Base-by-base conservation (phyloP, 2,329 filamentous ascomycete species). In the Aspergillus intermedius region DNA sequence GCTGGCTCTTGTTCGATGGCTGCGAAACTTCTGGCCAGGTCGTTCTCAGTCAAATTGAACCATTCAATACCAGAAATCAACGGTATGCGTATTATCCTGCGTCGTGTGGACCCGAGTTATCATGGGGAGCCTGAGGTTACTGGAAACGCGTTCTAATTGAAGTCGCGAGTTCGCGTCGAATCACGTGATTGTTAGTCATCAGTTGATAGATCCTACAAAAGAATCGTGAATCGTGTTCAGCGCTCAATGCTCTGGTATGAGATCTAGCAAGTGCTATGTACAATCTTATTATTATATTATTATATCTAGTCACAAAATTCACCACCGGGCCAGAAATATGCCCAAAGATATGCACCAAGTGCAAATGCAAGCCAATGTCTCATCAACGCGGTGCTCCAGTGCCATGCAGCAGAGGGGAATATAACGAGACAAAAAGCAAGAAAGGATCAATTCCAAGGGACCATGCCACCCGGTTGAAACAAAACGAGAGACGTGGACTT, bases 321-420 rank as follows among this genome's bases (percentile, higher is more conserved):
- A 49, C 48, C 48, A 52, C 43, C 44, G 50, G 37, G 37, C 34
- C 49, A 53, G 41, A 47, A 49, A 51, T 42, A 46, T 47, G 49
- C 48, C 49, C 28, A 23, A 19, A 41, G 21, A 23, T 41, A 32
- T 44, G 43, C 39, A 49, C 42, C 44, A 40, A 37, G 50, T 49
- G 42, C 48, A 50, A 45, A 48, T 42, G 30, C 34, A 37, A 37
- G 15, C 15, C 34, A 9, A 35, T 45, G 19, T 23, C 34, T 40
- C 25, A 30, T 30, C 37, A 40, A 40, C 37, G 37, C 19, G 19
- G 17, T 13, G 37, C 37, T 40, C 37, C 37, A 40, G 17, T 40
- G 37, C 37, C 37, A 40, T 40, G 37, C 37, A 40, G 37, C 37
- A 22, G 19, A 40, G 37, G 19, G 37, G 19, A 19, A 13, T 44